These are phyloP conservation scores for Malania oleifera DNA, from an alignment of 164 flowering plant species.

Conservation along the genomic window DNA sequence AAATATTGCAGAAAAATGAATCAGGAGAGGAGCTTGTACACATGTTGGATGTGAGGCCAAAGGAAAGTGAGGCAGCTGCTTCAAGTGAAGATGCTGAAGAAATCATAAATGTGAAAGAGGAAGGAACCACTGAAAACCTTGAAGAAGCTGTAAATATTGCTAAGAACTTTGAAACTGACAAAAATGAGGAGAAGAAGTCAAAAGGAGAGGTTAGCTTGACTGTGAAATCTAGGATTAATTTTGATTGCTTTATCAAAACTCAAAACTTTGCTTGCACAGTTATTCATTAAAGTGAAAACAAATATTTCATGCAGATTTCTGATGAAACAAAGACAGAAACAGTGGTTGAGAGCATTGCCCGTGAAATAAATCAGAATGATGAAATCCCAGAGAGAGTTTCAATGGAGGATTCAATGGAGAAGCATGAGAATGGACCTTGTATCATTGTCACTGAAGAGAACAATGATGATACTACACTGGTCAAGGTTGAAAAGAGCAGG, in stretches of 20 bases:
- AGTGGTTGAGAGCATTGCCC: neutral
- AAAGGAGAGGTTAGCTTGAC: neutral
- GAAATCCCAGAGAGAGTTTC: neutral
- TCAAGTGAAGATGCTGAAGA: constrained; percentile 9
- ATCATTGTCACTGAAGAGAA: neutral
- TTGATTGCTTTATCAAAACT: too few relatives aligned
- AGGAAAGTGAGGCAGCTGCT: constrained; percentile 5
- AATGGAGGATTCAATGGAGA: too few relatives aligned
- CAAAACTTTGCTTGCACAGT: too few relatives aligned
- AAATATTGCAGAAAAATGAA: constrained; percentile 7
- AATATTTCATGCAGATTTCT: neutral
- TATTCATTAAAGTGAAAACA: neutral
- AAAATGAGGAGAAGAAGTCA: neutral
- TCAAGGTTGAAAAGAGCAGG: too few relatives aligned
- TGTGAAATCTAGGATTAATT: too few relatives aligned
- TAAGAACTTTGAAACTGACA: neutral
- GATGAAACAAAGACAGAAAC: neutral
- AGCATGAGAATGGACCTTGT: neutral
- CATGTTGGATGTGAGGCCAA: neutral
- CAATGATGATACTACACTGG: too few relatives aligned
- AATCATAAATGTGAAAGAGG: neutral
- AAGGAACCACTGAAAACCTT: neutral
- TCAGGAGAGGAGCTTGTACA: constrained; percentile 7
- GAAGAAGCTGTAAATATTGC: neutral
- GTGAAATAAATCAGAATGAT: neutral